Evolutionary conservation across 169 alveolate species (phyloP), one percentile per base, ranked within the genome.

Genomic region (Amoebophrya sp.): DNA sequence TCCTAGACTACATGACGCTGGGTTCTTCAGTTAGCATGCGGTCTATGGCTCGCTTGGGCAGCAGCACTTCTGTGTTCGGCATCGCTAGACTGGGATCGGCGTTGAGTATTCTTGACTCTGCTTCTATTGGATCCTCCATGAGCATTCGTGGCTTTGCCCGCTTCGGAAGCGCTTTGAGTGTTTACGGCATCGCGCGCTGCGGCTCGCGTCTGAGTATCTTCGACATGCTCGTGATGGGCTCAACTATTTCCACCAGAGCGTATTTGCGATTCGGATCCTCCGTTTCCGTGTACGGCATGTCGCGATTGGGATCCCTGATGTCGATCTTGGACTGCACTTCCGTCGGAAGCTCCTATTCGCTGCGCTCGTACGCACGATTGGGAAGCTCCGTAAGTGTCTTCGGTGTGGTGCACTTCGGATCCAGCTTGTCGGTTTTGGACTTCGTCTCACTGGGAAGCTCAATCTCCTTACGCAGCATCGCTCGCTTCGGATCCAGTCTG

Each of bases 21-120:
- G 94, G 90, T 29, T 54, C 53, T 76, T 3, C 55, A 0, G 18
- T 41, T 12, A 38, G 41, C 1, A 34, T 39, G 26, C 65, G 55
- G 26, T 77, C 91, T 54, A 41, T 33, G 89, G 36, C 41, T 14
- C 40, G 91, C n/a, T 34, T 38, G 0, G 94, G 55, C 40, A 34
- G 90, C 41, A 39, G 41, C 14, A 12, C 39, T 90, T 33, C 54
- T 18, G 93, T 83, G 18, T 92, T 39, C 41, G 94, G 94, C 54
- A 40, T 91, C 65, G 40, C 92, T 0, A 1, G 92, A 0, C 38
- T 29, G 53, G 94, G 65, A 26, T 47, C 36, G 2, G 77, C 33
- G 23, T 41, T 47, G 77, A 55, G 90, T 12, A 40, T 83, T 33
- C 38, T 65, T 38, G 94, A 93, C 47, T 36, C 53, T 14, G 47